Base-by-base conservation (phyloP, 371 early-diverging fungal species). In the Mortierella sp. region DNA sequence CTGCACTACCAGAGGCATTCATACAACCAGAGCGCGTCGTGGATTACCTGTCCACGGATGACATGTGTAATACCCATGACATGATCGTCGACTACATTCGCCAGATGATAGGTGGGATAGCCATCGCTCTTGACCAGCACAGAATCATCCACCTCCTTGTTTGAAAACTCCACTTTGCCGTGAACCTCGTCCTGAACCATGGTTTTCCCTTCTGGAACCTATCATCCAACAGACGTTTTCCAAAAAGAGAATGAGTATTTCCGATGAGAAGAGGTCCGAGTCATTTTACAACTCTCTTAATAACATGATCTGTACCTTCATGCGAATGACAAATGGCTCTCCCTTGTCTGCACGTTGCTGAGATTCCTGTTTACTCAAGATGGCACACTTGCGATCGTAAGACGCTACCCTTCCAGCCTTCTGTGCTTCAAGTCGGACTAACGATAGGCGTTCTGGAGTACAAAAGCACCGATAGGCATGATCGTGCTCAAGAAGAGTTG, bases 401-500 rank as follows among this genome's bases (percentile, higher is more conserved):
- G 87, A 87, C 10, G 89, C 85, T 10, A 81, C 68, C 37, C 79
- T 80, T 0, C 93, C 93, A 5, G 84, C 71, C 27, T 86, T 83
- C 21, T 83, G 83, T 13, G 85, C 82, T 27, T 79, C 58, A 37
- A 84, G 79, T 12, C 93, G 87, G 12, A 91, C 81, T 16, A 80
- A 63, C 5, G 88, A 83, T 27, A 96, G 81, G 22, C 94, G 85
- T 50, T 93, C 90, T 1, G 90, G 74, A 2, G 87, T 83, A 78
- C 98, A 97, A 66, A 94, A 96, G 68, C 98, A 97, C 39, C 92
- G 85, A 65, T 97, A 97, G 0, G 95, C 98, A n/a, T 90, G 86
- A 1, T 90, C 94, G 6, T 79, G 66, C 53, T 90, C 79, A 2
- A 97, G 57, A n/a, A 97, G 83, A 19, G 82, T 56, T 1, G 91